Percentiles rank a stretch among this genome's conserved stretches.
Evolutionary conservation across 306 rosid genomes (phyloP).

Genomic region (Prunus salicina): DNA sequence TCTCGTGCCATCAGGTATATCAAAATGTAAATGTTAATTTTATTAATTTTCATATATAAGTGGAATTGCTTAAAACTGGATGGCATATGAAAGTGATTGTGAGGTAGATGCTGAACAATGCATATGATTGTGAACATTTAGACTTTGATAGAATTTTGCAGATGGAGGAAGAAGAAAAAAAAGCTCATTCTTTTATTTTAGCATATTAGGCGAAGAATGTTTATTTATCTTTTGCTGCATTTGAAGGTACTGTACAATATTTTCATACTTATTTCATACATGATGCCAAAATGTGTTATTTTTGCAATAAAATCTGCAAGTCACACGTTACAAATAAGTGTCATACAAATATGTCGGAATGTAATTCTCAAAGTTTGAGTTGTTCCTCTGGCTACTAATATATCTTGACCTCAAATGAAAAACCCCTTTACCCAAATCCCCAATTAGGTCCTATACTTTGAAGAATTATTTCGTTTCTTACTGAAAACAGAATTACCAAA

Average conservation of each 20-base stretch:
- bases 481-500: slow-evolving; percentile 4
- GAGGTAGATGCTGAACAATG: background rate
- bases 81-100: background rate
- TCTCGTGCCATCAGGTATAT: slow-evolving; percentile 85
- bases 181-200: background rate
- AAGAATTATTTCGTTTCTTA: slow-evolving; percentile 5
- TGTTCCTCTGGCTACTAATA: background rate
- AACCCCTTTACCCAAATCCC: background rate
- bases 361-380: background rate
- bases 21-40: background rate
- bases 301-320: background rate
- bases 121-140: background rate
- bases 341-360: background rate
- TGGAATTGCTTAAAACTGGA: slow-evolving; percentile 14
- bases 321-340: background rate
- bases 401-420: no score
- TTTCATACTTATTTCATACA: background rate
- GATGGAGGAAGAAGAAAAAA: background rate
- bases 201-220: background rate
- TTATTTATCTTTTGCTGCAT: background rate
- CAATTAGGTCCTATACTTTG: background rate
- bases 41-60: slow-evolving; percentile 1
- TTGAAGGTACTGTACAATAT: background rate
- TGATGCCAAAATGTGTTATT: background rate
- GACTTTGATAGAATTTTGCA: background rate